phyloP scores from a whole-genome alignment of 805 yeast species.

The Debaryomyces prosopidis region DNA sequence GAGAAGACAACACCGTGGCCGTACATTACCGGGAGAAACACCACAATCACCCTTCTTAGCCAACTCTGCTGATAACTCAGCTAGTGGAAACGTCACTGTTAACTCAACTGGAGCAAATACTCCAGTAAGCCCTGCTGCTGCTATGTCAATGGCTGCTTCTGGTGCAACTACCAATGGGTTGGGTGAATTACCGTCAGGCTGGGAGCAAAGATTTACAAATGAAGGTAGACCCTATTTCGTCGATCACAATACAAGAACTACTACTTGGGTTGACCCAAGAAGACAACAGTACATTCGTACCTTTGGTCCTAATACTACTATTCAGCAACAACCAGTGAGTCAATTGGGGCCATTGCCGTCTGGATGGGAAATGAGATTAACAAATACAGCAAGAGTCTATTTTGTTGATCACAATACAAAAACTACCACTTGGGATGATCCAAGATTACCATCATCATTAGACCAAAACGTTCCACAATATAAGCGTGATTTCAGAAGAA shows the following conservation, averaged over 20 bases:
- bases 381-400: constrained; percentile 97
- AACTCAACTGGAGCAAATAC: constrained; percentile 44
- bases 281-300: constrained; percentile 97
- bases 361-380: constrained; percentile 99
- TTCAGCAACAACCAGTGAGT: constrained; percentile 96
- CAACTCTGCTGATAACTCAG: constrained; percentile 21
- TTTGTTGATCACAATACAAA: constrained; percentile 99
- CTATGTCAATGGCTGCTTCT: constrained; percentile 66
- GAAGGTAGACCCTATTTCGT: constrained; percentile 98
- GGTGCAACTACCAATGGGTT: constrained; percentile 94
- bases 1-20: constrained; percentile 84
- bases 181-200: constrained; percentile 96
- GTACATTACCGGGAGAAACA: constrained; percentile 77
- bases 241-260: constrained; percentile 98
- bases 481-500: constrained; percentile 97
- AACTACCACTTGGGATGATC: constrained; percentile 99
- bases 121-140: constrained; percentile 65
- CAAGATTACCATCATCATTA: constrained; percentile 92
- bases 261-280: constrained; percentile 99
- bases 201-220: constrained; percentile 98
- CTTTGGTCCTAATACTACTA: constrained; percentile 86
- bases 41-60: constrained; percentile 31
- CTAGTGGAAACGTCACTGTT: constrained; percentile 49
- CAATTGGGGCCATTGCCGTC: constrained; percentile 97
- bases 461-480: constrained; percentile 99